Base-by-base conservation (phyloP, 179 eudicot species). In the Amaranthus tricolor region DNA sequence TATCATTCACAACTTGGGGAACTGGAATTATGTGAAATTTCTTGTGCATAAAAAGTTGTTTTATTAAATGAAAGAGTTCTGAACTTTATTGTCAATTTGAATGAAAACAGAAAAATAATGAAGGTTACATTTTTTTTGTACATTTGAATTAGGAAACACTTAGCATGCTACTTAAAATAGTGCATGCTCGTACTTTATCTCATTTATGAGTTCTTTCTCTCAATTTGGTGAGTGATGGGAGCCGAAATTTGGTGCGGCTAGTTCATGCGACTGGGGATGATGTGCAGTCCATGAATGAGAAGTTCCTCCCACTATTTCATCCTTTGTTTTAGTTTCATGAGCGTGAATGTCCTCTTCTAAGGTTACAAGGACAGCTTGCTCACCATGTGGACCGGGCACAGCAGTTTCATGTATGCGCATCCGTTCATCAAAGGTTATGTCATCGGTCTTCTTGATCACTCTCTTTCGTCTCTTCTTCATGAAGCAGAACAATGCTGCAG, bases 281-380 rank as follows among this genome's bases (percentile, higher is more conserved):
- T 81, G 77, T 45, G n/a, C 66, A 21, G 85, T 74, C 49, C 19
- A 65, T 21, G 64, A 19, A 67, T 80, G 77, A 56, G 73, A 57
- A 52, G 69, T 59, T 75, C 79, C 78, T 2, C 79, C 71, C 48
- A 82, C 80, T 3, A 66, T 78, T 54, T 84, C 89, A 76, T 83
- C 77, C 68, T 82, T 88, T 67, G 60, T 82, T 50, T 83, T 85
- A 55, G 84, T 86, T 78, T 89, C 88, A 59, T 89, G 82, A 57
- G 86, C 52, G 75, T 86, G 92, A 68, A 88, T 76, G 70, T 91
- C 94, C 71, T 91, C 97, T n/a, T 91, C 94, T 6, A 88, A 59
- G 4, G 86, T 77, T 0, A 86, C 76, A 24, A 88, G 59, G 24
- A 89, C 84, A 40, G 83, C 84, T 71, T 88, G 78, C 49, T 88